A percentile compares a stretch with the other conserved stretches of the same genome.
Evolutionary conservation across 2,329 filamentous ascomycete species (phyloP).

Genomic region (Nemania sp.): DNA sequence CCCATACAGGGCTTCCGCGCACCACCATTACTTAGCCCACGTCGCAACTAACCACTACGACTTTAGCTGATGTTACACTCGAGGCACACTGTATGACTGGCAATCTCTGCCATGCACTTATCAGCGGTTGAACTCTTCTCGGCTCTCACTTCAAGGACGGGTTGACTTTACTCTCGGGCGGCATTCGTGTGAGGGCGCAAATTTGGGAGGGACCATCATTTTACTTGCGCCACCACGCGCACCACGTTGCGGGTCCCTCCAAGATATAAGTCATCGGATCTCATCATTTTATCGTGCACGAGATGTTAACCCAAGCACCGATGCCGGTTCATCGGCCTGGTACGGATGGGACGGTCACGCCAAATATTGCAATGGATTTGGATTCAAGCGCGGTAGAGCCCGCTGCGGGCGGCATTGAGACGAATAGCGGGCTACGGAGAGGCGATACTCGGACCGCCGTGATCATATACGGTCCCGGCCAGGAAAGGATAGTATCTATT

Average conservation of each 20-base stretch:
- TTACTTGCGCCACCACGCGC: slow-evolving; percentile 4
- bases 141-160: slow-evolving; percentile 7
- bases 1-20: neutral
- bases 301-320: slow-evolving; percentile 51
- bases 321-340: slow-evolving; percentile 51
- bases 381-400: slow-evolving; percentile 29
- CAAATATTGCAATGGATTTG: slow-evolving; percentile 33
- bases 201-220: slow-evolving; percentile 7
- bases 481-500: slow-evolving; percentile 73
- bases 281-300: slow-evolving; percentile 11
- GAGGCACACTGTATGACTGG: slow-evolving; percentile 14
- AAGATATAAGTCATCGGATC: slow-evolving; percentile 11
- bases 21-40: slow-evolving; percentile 4
- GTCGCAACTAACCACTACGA: slow-evolving; percentile 4
- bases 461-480: slow-evolving; percentile 70
- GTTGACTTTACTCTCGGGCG: neutral
- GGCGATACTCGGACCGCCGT: slow-evolving; percentile 64
- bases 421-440: slow-evolving; percentile 51
- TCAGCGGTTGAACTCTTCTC: slow-evolving; percentile 8
- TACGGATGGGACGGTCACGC: slow-evolving; percentile 36
- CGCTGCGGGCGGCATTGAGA: slow-evolving; percentile 42
- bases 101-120: slow-evolving; percentile 20
- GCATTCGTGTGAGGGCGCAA: neutral
- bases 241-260: slow-evolving; percentile 2
- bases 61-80: slow-evolving; percentile 16